A percentile compares a stretch with the other conserved stretches of the same genome.
These are phyloP conservation scores for Laburnicola sp. DNA, from an alignment of 2,329 filamentous ascomycete species.

Conservation along the genomic window DNA sequence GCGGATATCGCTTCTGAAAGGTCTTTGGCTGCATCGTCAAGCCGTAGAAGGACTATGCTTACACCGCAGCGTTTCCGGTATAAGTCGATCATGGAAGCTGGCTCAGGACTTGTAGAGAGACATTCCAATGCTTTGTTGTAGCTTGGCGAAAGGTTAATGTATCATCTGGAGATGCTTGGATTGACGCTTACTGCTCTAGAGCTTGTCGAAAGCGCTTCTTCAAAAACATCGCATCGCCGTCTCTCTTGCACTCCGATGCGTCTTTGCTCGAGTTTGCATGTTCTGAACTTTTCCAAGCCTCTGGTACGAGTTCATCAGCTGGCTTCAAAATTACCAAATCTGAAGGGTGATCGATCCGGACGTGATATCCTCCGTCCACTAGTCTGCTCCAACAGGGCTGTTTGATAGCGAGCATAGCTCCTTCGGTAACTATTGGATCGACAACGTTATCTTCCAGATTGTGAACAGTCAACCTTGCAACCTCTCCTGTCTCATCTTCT, in stretches of 20 bases:
- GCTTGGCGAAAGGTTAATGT: constrained; percentile 10
- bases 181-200: constrained; percentile 18
- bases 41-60: constrained; percentile 28
- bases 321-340: constrained; percentile 21
- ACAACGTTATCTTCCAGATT: constrained; percentile 29
- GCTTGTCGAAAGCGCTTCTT: constrained; percentile 29
- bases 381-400: constrained; percentile 26
- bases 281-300: constrained; percentile 11
- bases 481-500: constrained; percentile 24
- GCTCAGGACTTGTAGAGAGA: constrained; percentile 1
- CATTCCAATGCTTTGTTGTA: constrained; percentile 18
- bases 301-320: constrained; percentile 12
- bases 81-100: constrained; percentile 18
- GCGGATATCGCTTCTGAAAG: constrained; percentile 23
- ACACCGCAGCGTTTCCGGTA: constrained; percentile 31
- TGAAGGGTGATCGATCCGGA: constrained; percentile 30
- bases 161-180: neutral
- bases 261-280: neutral
- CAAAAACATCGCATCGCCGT: constrained; percentile 31
- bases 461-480: constrained; percentile 24
- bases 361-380: constrained; percentile 19
- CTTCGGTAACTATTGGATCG: constrained; percentile 22
- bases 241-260: constrained; percentile 24
- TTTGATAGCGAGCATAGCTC: constrained; percentile 21
- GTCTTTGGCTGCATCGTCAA: constrained; percentile 28